These are phyloP conservation scores for Macrolepiota dolichaula DNA, from an alignment of 768 basidiomycete genomes.

Conservation along the genomic window DNA sequence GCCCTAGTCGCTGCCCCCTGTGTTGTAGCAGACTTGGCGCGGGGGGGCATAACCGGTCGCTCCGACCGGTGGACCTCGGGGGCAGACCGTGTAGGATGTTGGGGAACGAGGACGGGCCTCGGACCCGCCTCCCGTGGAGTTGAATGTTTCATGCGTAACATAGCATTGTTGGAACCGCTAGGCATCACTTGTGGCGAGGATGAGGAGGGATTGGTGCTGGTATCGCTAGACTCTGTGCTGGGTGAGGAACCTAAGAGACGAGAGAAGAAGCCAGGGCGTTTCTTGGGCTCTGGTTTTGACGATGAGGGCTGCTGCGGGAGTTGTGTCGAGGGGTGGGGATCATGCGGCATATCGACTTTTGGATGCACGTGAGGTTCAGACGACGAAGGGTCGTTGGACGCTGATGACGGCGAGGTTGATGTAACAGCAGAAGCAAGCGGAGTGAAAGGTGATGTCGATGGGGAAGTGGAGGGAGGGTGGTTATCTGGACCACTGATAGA, in stretches of 20 bases:
- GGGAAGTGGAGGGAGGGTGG: conserved; percentile 8
- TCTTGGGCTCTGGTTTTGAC: conserved; percentile 12
- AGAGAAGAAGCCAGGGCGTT: conserved; percentile 13
- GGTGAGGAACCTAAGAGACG: conserved; percentile 5
- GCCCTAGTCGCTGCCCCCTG: conserved; percentile 13
- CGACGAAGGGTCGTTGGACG: neutral
- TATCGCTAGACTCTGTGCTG: neutral
- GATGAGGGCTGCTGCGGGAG: neutral
- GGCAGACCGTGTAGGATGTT: neutral
- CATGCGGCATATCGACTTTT: conserved; percentile 10
- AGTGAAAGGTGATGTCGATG: conserved; percentile 15
- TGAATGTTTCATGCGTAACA: neutral
- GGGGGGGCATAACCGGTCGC: conserved; percentile 20
- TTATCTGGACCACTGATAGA: conserved; percentile 2
- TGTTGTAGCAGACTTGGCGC: conserved; percentile 20
- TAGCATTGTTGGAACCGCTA: neutral
- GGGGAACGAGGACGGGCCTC: neutral
- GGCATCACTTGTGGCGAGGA: neutral
- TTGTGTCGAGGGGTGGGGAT: conserved; percentile 6
- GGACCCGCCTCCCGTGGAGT: neutral
- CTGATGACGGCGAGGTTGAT: neutral
- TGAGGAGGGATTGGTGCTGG: neutral
- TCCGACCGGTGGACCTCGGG: conserved; percentile 10
- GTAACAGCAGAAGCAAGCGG: conserved; percentile 11
- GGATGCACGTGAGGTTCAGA: conserved; percentile 8